phyloP scores from a whole-genome alignment of 2,329 filamentous ascomycete species.

The Pseudogymnoascus sp. region DNA sequence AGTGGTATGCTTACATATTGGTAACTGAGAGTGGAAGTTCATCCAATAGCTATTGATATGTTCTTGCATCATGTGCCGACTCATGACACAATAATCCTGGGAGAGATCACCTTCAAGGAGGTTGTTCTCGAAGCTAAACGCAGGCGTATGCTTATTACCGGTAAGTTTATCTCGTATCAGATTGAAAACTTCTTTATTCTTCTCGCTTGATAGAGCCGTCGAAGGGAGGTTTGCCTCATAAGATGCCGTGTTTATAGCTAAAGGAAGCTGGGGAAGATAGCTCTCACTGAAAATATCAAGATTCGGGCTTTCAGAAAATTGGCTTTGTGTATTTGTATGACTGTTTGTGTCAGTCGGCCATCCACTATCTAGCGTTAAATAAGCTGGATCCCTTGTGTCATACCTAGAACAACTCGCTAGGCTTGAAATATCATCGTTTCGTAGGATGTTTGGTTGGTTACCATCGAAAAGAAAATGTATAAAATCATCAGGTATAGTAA shows the following conservation, averaged over 20 bases:
- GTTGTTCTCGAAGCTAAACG: constrained; percentile 66
- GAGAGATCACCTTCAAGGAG: constrained; percentile 73
- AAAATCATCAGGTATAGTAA: constrained; percentile 80
- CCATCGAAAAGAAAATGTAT: constrained; percentile 78
- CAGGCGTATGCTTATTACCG: constrained; percentile 66
- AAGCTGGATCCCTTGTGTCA: not conserved
- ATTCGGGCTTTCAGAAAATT: constrained; percentile 49
- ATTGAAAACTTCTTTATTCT: constrained; percentile 74
- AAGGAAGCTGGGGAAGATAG: constrained; percentile 50
- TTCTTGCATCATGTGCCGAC: constrained; percentile 88
- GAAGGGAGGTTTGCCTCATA: constrained; percentile 83
- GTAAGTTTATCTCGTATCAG: constrained; percentile 76
- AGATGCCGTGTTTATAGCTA: constrained; percentile 61
- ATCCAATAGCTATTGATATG: constrained; percentile 93
- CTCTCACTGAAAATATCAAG: constrained; percentile 43
- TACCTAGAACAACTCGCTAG: constrained; percentile 45
- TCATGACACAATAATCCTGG: constrained; percentile 59
- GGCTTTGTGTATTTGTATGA: constrained; percentile 7
- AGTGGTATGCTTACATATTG: constrained; percentile 50
- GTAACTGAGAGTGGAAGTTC: constrained; percentile 88
- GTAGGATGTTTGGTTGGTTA: constrained; percentile 45
- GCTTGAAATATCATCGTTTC: constrained; percentile 40
- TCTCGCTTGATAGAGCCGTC: constrained; percentile 76
- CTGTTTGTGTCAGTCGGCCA: constrained; percentile 11
- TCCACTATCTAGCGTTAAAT: not conserved